Base-by-base conservation (phyloP, 2,329 filamentous ascomycete genomes). In the Scorias spongiosa region DNA sequence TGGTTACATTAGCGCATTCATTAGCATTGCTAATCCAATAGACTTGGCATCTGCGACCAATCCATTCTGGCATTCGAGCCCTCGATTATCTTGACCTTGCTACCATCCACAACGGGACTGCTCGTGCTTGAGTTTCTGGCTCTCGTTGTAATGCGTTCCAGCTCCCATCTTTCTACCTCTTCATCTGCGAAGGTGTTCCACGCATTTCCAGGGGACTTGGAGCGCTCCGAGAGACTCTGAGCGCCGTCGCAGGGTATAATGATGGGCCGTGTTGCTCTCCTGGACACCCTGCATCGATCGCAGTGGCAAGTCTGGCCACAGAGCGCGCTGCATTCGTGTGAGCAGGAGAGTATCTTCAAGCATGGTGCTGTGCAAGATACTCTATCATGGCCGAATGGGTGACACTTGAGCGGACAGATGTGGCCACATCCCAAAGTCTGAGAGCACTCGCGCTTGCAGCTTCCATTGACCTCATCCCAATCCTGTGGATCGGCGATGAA, bases 391-490 rank as follows among this genome's bases (percentile, higher is more conserved):
- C 54, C 32, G 39, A 67, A 65, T 12, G 65, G 63, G 51, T 79
- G 76, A 48, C 76, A 80, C 32, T 51, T 61, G 2, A 72, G 51
- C 2, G 55, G 54, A 53, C 76, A 80, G 29, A 42, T 38, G 51
- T 80, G 76, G 1, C 71, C 71, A 49, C 76, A 79, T 1, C 55
- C 47, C 41, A 71, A 54, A 26, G 18, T 51, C 42, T 54, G 60
- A 2, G 57, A 61, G 51, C 75, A 84, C 26, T 46, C 57, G 40
- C 51, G 46, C 42, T 63, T 51, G 57, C 74, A 81, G 5, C 73
- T 76, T 15, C 73, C 78, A 42, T 66, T 62, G 11, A 70, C 65
- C 1, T 58, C 58, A 3, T 62, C 54, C 73, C 76, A 84, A 14
- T 76, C 69, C 1, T 68, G 60, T 0, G 72, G 62, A 10, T 72